phyloP scores from a whole-genome alignment of 768 basidiomycete species.

The Tricholoma flavovirens region DNA sequence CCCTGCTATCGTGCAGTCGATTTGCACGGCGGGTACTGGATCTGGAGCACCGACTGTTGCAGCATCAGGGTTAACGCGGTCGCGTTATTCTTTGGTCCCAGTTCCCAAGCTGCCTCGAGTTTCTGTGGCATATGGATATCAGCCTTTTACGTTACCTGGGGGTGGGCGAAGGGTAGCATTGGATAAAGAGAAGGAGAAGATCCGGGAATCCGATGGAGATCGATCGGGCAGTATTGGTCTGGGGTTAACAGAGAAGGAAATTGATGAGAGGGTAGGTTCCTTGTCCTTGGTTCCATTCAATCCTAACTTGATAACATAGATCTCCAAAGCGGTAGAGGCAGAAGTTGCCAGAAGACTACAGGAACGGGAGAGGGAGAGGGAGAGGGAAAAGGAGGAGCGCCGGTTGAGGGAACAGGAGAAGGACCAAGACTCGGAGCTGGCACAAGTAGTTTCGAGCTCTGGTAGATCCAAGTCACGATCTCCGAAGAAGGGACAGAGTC shows the following conservation, averaged over 20 bases:
- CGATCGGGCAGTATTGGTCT: conserved; percentile 29
- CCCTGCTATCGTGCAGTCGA: conserved; percentile 40
- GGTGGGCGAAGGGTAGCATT: conserved; percentile 12
- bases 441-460: conserved; percentile 14
- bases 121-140: conserved; percentile 29
- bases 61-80: conserved; percentile 15
- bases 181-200: conserved; percentile 18
- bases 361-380: conserved; percentile 36
- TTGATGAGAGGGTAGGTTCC: conserved; percentile 61
- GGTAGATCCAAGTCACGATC: conserved; percentile 27
- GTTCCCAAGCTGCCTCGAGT: conserved; percentile 32
- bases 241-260: conserved; percentile 61
- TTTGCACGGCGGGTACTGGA: conserved; percentile 28
- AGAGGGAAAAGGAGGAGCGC: conserved; percentile 33
- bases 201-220: conserved; percentile 22
- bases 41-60: conserved; percentile 9
- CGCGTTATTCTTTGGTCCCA: conserved; percentile 32
- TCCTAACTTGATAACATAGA: conserved; percentile 32
- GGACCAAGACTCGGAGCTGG: conserved; percentile 14
- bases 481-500: conserved; percentile 30
- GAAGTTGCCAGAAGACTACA: conserved; percentile 67
- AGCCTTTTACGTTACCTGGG: conserved; percentile 32
- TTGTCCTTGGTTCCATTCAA: neutral
- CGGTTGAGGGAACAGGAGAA: conserved; percentile 23
- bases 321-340: conserved; percentile 66